phyloP scores from a whole-genome alignment of 768 basidiomycete species.

The Boletales sp. region DNA sequence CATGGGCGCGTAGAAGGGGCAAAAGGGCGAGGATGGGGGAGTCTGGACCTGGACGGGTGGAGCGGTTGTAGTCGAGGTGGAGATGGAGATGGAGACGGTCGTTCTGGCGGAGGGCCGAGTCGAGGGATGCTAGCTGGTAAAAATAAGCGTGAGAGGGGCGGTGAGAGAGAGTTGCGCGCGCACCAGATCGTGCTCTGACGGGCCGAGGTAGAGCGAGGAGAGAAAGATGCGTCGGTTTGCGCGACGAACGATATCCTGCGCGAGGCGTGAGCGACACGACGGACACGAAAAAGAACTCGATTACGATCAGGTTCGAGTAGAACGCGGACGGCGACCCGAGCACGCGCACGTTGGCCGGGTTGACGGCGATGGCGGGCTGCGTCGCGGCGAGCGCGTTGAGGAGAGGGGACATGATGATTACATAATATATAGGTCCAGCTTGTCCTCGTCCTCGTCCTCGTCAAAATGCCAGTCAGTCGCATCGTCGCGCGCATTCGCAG shows the following conservation, averaged over 20 bases:
- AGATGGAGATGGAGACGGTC: constrained; percentile 64
- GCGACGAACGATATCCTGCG: constrained; percentile 70
- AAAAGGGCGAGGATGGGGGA: constrained; percentile 66
- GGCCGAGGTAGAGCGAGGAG: constrained; percentile 87
- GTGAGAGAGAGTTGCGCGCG: constrained; percentile 27
- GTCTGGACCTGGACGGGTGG: constrained; percentile 68
- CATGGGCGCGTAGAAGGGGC: constrained; percentile 71
- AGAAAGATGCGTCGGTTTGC: constrained; percentile 82
- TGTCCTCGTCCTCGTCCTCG: too few relatives aligned
- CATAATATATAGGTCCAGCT: not conserved
- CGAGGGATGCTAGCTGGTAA: constrained; percentile 77
- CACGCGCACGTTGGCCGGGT: constrained; percentile 48
- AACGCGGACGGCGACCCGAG: constrained; percentile 59
- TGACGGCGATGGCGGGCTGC: constrained; percentile 48
- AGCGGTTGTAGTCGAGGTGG: constrained; percentile 77
- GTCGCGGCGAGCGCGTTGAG: constrained; percentile 26
- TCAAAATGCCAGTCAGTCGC: constrained; percentile 20
- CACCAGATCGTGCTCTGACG: constrained; percentile 76
- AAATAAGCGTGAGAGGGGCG: not conserved
- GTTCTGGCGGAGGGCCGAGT: constrained; percentile 53
- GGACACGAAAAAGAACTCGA: constrained; percentile 28
- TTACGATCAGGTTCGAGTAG: constrained; percentile 46
- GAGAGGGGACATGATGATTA: constrained; percentile 10
- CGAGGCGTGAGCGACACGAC: not conserved
- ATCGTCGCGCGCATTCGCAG: not conserved